A percentile compares a stretch with the other conserved stretches of the same genome.
These are phyloP conservation scores for Nemania serpens DNA, from an alignment of 2,329 filamentous ascomycete genomes.

Conservation along the genomic window DNA sequence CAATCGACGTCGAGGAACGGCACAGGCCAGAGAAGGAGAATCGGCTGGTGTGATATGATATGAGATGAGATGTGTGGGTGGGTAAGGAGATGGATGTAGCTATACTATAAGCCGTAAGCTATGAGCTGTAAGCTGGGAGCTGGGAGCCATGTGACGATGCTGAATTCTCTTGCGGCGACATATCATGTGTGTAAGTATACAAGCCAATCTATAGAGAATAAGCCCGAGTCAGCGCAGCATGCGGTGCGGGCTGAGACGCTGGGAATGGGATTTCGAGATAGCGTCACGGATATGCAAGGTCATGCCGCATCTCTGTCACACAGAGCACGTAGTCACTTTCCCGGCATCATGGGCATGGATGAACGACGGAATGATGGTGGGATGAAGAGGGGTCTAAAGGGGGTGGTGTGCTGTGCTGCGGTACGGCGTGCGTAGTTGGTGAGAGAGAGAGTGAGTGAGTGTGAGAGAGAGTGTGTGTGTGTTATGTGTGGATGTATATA, in stretches of 20 bases:
- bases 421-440: no score
- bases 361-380: slow-evolving; percentile 27
- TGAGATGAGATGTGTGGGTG: slow-evolving; percentile 4
- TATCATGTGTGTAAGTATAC: background rate
- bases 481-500: no score
- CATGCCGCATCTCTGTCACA: slow-evolving; percentile 34
- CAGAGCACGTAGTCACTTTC: slow-evolving; percentile 29
- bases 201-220: slow-evolving; percentile 1
- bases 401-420: background rate
- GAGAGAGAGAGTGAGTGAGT: no score
- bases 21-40: background rate
- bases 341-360: slow-evolving; percentile 40
- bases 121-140: no score
- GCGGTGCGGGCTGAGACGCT: slow-evolving; percentile 21
- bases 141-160: no score
- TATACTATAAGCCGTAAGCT: no score
- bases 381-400: slow-evolving; percentile 27
- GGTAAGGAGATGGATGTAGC: background rate
- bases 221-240: slow-evolving; percentile 4
- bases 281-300: slow-evolving; percentile 35
- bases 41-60: background rate
- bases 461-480: no score
- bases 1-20: slow-evolving; percentile 5
- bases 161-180: background rate
- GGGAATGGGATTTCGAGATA: slow-evolving; percentile 27